A percentile compares a stretch with the other conserved stretches of the same genome.
These are phyloP conservation scores for Suillus lakei DNA, from an alignment of 768 basidiomycete genomes.

Conservation along the genomic window DNA sequence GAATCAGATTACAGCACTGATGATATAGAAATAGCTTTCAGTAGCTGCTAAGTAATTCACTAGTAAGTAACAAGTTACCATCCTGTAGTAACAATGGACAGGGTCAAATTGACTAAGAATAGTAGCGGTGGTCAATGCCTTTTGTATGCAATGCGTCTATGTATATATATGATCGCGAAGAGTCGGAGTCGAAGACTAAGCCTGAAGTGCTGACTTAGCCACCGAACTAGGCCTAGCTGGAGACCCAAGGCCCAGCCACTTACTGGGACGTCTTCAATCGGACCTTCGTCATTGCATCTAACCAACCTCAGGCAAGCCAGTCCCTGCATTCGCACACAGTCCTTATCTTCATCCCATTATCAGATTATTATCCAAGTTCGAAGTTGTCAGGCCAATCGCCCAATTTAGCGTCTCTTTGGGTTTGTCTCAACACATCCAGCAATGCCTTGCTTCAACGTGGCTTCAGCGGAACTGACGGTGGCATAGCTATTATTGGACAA, in stretches of 20 bases:
- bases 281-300: constrained; percentile 64
- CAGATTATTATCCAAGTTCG: background rate
- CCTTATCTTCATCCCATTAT: background rate
- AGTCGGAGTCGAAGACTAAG: background rate
- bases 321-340: background rate
- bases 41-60: background rate
- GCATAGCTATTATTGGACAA: constrained; percentile 27
- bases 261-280: constrained; percentile 37
- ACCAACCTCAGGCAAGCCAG: constrained; percentile 46
- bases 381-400: background rate
- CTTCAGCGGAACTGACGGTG: background rate
- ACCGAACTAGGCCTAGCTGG: no score
- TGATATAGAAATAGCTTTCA: background rate
- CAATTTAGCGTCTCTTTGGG: background rate
- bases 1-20: background rate
- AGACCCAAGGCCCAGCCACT: background rate
- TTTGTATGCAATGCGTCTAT: no score
- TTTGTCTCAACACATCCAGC: background rate
- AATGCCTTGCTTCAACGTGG: no score
- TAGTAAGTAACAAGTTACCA: background rate
- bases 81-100: no score
- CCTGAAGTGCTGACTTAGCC: no score
- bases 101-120: background rate
- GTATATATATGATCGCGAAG: no score
- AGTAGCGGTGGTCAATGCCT: background rate